Base-by-base conservation (phyloP, 805 yeast genomes). In the Barnettozyma botsteinii region DNA sequence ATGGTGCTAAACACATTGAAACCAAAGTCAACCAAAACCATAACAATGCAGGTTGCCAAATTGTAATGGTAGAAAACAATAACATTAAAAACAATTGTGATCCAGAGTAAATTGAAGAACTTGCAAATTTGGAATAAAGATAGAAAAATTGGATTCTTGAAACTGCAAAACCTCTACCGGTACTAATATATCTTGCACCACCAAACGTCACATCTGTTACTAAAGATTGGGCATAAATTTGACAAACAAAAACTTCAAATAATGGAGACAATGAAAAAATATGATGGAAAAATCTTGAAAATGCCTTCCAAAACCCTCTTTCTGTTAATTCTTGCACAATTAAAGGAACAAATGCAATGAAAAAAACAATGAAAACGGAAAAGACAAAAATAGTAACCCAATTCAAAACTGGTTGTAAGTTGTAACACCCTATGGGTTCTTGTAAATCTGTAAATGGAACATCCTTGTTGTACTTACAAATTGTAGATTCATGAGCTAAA, bases 241-340 rank as follows among this genome's bases (percentile, higher is more conserved):
- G 96, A 59, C 97, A 87, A 8, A 86, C 96, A 64, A 91, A 88
- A 7, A 91, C 97, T 59, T 91, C 98, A 63, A 91, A 91, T 39
- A 89, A 64, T 2, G 97, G 97, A 2, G 97, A 84, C 43, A 89
- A 61, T 0, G 96, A 88, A 24, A 76, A 57, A 41, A 91, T 69
- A 54, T 91, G 98, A 58, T 74, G 76, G n/a, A 74, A 57, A 36
- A 89, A 73, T 47, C 97, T 70, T 27, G 73, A 67, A 3, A 73
- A 51, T 0, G 96, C 91, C 49, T 81, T 81, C 76, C 83, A 70
- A 12, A 81, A 49, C 0, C 98, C 97, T 52, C 88, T 78, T 58
- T 91, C 98, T 11, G 87, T 73, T 32, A 87, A 55, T 56, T 91
- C 98, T 55, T 91, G 97, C 7, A 91, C 79, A 28, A 86, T 69